Conservation (phyloP, 768 basidiomycete species). For the Lentinula detonsa region DNA sequence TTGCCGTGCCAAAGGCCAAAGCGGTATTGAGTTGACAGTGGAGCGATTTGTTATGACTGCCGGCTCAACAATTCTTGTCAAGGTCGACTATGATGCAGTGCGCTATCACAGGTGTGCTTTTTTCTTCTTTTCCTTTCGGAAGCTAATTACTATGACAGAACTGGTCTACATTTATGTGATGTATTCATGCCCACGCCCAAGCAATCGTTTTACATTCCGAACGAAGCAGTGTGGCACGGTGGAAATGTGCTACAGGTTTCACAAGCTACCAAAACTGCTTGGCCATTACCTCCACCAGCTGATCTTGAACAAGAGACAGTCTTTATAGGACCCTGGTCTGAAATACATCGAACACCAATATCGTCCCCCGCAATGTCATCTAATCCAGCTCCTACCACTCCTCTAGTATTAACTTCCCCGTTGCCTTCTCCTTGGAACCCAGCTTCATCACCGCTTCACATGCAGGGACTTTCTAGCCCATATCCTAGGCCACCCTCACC, state of each 20-base stretch:
- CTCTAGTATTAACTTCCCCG: background rate
- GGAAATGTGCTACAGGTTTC: no score
- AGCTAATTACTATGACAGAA: background rate
- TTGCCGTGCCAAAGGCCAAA: background rate
- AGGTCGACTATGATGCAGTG: background rate
- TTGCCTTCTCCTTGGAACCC: no score
- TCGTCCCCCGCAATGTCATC: background rate
- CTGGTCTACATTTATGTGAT: background rate
- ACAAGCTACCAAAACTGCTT: background rate
- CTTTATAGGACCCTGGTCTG: background rate
- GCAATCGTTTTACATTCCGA: background rate
- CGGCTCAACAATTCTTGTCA: background rate
- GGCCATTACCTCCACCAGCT: background rate
- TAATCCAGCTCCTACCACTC: background rate
- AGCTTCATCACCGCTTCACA: no score
- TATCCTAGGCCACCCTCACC: background rate
- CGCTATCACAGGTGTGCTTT: background rate
- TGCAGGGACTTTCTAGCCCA: background rate
- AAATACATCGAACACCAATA: background rate
- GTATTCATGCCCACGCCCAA: background rate
- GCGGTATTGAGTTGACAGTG: background rate
- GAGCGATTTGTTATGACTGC: background rate
- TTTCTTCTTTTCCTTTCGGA: background rate
- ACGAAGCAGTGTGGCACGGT: background rate
- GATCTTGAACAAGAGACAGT: background rate